phyloP scores from a whole-genome alignment of 2,329 filamentous ascomycete species.

The Botrytis fragariae region DNA sequence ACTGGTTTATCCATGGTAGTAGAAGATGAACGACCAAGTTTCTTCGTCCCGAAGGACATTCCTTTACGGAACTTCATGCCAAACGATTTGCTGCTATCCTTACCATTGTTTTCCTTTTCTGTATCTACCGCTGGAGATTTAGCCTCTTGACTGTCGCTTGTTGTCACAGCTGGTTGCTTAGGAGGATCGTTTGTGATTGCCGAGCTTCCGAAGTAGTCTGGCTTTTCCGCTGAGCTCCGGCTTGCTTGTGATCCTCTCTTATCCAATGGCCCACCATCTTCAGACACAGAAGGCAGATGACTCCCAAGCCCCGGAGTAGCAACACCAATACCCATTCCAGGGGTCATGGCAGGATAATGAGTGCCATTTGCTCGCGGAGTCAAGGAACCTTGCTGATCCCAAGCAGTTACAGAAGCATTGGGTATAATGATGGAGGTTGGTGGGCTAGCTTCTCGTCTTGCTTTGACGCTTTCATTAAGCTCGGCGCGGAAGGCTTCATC shows the following conservation, averaged over 20 bases:
- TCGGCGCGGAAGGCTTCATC: conserved; percentile 72
- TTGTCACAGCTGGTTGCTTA: conserved; percentile 46
- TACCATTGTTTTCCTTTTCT: conserved; percentile 59
- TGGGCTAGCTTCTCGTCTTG: conserved; percentile 52
- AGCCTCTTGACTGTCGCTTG: conserved; percentile 42
- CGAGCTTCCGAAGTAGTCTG: conserved; percentile 74
- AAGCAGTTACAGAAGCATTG: conserved; percentile 37
- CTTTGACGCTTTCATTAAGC: conserved; percentile 60
- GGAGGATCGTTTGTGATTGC: conserved; percentile 49
- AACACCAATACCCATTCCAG: conserved; percentile 74
- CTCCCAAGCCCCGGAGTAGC: conserved; percentile 59
- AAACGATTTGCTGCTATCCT: conserved; percentile 64
- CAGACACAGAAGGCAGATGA: conserved; percentile 48
- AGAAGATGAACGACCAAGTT: conserved; percentile 68
- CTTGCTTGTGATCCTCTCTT: conserved; percentile 56
- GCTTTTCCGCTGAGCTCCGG: conserved; percentile 59
- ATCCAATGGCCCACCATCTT: conserved; percentile 51
- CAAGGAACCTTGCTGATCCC: conserved; percentile 46
- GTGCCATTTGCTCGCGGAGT: conserved; percentile 65
- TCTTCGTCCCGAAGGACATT: conserved; percentile 78
- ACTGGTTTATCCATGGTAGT: conserved; percentile 70
- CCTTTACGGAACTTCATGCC: conserved; percentile 75
- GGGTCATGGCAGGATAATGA: conserved; percentile 55
- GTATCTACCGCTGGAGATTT: conserved; percentile 45
- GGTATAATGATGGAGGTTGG: conserved; percentile 62